Evolutionary conservation across 805 yeast species (phyloP), one percentile per base, ranked within the genome.

Genomic region (Metschnikowia bowlesiae): DNA sequence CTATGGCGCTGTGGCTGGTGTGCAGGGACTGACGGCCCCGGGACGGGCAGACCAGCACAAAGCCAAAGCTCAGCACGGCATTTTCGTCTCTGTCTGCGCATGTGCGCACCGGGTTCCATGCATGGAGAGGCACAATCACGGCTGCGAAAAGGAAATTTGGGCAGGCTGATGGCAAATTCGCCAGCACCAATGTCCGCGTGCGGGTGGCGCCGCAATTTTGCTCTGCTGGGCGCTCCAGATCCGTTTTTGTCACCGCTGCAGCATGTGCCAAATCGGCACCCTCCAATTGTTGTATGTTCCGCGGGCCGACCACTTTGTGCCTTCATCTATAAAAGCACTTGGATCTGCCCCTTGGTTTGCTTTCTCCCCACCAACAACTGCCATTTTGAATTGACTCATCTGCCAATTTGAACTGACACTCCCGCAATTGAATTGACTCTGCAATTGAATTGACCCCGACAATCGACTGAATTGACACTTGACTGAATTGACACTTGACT

Each of bases 251-350:
- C 14, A 7, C 14, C 34, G 26, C 22, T 39, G 14, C 34, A 29
- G 43, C 43, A 39, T 22, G 34, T 30, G 10, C 34, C 9, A 39
- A 14, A 14, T 39, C 16, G n/a, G 43, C 43, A 29, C 43, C 43
- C 34, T 34, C 10, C 9, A 8, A 39, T 28, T 39, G 10, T 22
- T n/a, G 6, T 39, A 29, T 39, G 43, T 39, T 39, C 34, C 43
- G 43, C 43, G 30, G 8, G 42, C 43, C 43, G 43, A 39, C 43
- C 34, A 14, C 43, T 39, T 39, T 39, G 39, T 39, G 42, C 28
- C 14, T 39, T n/a, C 10, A 8, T 9, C 42, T 39, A 39, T 39
- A 39, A 39, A 39, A 39, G 8, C 22, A 11, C 30, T 4, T 11
- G 26, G 11, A 8, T 14, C 40, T 26, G 41, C 30, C 16, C 16